phyloP scores from a whole-genome alignment of 805 yeast genomes.

The Cyberlindnera amylophila region DNA sequence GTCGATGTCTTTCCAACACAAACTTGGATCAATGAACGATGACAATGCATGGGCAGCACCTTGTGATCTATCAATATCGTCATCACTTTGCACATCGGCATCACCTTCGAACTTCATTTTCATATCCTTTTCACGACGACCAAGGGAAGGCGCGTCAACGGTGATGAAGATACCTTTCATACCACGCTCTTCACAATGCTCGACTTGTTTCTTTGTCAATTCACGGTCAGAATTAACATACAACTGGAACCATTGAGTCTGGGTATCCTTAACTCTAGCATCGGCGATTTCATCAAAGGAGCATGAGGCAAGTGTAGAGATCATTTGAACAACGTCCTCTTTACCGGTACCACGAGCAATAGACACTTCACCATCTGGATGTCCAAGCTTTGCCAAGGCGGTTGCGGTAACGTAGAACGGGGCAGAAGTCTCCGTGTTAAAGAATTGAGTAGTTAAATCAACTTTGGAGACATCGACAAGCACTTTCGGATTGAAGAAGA shows the following conservation, averaged over 20 bases:
- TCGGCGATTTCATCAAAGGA: slow-evolving; percentile 82
- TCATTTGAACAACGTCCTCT: slow-evolving; percentile 79
- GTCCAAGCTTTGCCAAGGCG: slow-evolving; percentile 88
- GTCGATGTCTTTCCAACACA: slow-evolving; percentile 62
- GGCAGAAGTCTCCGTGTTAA: slow-evolving; percentile 64
- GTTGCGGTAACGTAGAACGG: slow-evolving; percentile 93
- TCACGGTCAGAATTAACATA: slow-evolving; percentile 77
- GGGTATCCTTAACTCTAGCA: slow-evolving; percentile 56
- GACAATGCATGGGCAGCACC: slow-evolving; percentile 88
- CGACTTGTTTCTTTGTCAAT: slow-evolving; percentile 57
- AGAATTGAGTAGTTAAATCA: slow-evolving; percentile 66
- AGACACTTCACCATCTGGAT: slow-evolving; percentile 87
- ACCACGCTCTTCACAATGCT: slow-evolving; percentile 69
- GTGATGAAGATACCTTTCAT: slow-evolving; percentile 82
- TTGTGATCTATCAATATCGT: slow-evolving; percentile 57
- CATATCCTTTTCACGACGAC: slow-evolving; percentile 87
- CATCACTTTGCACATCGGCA: slow-evolving; percentile 45
- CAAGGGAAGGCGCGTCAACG: slow-evolving; percentile 90
- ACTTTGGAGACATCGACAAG: slow-evolving; percentile 76
- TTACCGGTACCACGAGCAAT: slow-evolving; percentile 79
- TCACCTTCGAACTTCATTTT: slow-evolving; percentile 54
- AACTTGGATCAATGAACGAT: slow-evolving; percentile 72
- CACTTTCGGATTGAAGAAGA: slow-evolving; percentile 82
- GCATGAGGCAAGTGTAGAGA: slow-evolving; percentile 87
- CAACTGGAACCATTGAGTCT: slow-evolving; percentile 84